These are phyloP conservation scores for Cercospora canescens DNA, from an alignment of 2,329 filamentous ascomycete genomes.

Conservation along the genomic window DNA sequence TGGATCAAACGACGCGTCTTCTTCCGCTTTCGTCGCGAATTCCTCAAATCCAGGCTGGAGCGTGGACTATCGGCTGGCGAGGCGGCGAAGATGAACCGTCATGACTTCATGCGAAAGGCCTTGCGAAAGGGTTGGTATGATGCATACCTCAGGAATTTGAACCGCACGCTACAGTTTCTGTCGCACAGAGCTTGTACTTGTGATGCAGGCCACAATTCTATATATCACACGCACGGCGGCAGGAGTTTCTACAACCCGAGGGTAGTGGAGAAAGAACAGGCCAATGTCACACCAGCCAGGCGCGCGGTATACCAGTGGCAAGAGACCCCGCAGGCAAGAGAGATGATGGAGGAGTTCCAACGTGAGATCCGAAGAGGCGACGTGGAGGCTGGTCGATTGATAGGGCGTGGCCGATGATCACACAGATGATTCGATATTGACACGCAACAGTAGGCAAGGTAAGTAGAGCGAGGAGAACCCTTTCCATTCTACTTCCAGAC, in stretches of 20 bases:
- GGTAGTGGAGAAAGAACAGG: background rate
- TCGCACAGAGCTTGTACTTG: background rate
- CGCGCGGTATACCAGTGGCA: constrained; percentile 5
- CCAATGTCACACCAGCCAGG: background rate
- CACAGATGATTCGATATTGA: background rate
- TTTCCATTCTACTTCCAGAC: background rate
- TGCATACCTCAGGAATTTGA: constrained; percentile 2
- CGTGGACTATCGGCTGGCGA: background rate
- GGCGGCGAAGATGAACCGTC: background rate
- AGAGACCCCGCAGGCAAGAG: background rate
- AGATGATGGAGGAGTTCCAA: constrained; percentile 3
- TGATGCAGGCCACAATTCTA: background rate
- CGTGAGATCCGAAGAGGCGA: background rate
- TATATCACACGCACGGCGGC: background rate
- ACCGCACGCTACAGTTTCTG: constrained; percentile 2
- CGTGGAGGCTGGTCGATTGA: background rate
- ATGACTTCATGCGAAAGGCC: constrained; percentile 5
- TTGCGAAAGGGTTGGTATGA: constrained; percentile 6
- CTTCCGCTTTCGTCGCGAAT: background rate
- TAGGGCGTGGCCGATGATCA: background rate
- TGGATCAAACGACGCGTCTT: constrained; percentile 10
- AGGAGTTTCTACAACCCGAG: background rate
- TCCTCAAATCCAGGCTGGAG: background rate
- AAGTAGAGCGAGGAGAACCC: background rate
- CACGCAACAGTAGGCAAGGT: background rate